Conservation (phyloP, 139 green algal species). For the Micractinium sp. region DNA sequence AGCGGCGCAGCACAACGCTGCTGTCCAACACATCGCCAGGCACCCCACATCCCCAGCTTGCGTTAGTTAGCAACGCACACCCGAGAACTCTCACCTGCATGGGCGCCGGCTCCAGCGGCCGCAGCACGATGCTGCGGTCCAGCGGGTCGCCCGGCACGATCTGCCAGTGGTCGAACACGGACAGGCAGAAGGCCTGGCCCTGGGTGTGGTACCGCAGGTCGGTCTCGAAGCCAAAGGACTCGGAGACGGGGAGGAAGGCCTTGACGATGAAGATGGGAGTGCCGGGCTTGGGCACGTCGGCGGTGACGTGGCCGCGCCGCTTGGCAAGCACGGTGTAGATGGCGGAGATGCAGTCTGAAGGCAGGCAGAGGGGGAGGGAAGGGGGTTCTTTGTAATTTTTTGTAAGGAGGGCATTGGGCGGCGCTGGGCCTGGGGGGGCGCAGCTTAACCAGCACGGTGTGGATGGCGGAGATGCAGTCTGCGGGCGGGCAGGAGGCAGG, state of each 20-base stretch:
- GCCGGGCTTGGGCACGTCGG: slow-evolving; percentile 82
- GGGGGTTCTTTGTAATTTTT: background rate
- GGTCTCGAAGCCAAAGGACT: slow-evolving; percentile 99
- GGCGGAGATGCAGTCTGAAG: slow-evolving; percentile 93
- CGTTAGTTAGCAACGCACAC: too few relatives aligned
- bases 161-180: slow-evolving; percentile 97
- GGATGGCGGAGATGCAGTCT: slow-evolving; percentile 96
- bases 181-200: slow-evolving; percentile 96
- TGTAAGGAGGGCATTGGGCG: background rate
- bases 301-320: slow-evolving; percentile 93
- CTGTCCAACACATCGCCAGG: background rate
- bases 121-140: slow-evolving; percentile 87
- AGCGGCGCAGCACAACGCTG: too few relatives aligned
- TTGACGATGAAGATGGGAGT: slow-evolving; percentile 92
- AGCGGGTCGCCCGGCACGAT: slow-evolving; percentile 94
- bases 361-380: background rate
- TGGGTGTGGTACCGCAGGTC: slow-evolving; percentile 98
- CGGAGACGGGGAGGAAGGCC: slow-evolving; percentile 94
- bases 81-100: slow-evolving; percentile 21
- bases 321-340: slow-evolving; percentile 98
- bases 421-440: slow-evolving; percentile 39
- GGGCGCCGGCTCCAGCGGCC: slow-evolving; percentile 88
- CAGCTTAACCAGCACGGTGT: slow-evolving; percentile 94
- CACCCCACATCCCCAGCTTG: too few relatives aligned
- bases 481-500: slow-evolving; percentile 54